Percentiles rank a stretch among this genome's conserved stretches.
These are phyloP conservation scores for Prototheca wickerhamii DNA, from an alignment of 163 green algal species.

Conservation along the genomic window DNA sequence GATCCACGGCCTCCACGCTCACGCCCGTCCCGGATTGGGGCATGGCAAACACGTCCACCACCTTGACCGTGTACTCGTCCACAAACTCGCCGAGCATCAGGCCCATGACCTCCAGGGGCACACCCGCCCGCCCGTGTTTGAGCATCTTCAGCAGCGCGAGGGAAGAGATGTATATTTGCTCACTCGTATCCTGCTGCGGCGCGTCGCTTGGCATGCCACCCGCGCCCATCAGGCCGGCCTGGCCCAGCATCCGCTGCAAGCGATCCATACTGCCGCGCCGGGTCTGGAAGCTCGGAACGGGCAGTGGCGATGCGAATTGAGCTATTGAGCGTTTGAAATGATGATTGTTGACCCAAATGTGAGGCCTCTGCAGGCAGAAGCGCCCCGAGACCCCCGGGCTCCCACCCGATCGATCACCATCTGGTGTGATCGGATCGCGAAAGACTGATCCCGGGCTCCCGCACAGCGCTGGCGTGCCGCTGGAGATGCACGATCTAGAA, in stretches of 20 bases:
- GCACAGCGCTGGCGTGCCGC: too few relatives aligned
- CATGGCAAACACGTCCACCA: slow-evolving; percentile 99
- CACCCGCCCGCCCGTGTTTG: slow-evolving; percentile 94
- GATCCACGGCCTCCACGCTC: slow-evolving; percentile 96
- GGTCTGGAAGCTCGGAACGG: not conserved
- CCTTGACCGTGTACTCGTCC: slow-evolving; percentile 97
- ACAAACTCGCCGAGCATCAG: slow-evolving; percentile 99
- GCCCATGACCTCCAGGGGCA: slow-evolving; percentile 99
- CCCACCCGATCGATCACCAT: too few relatives aligned
- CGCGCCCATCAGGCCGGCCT: slow-evolving; percentile 19
- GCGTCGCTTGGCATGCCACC: slow-evolving; percentile 34
- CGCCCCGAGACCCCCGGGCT: too few relatives aligned
- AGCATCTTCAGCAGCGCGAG: slow-evolving; percentile 98
- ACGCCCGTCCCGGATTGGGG: slow-evolving; percentile 95
- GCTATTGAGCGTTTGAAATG: not conserved
- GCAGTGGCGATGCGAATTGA: not conserved
- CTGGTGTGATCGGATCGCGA: too few relatives aligned
- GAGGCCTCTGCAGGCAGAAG: too few relatives aligned
- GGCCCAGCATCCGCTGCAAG: slow-evolving; percentile 40
- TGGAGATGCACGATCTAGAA: too few relatives aligned
- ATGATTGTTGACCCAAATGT: too few relatives aligned
- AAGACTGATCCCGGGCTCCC: too few relatives aligned
- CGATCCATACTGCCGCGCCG: slow-evolving; percentile 30
- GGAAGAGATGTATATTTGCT: slow-evolving; percentile 96
- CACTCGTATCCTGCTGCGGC: slow-evolving; percentile 71